Base-by-base conservation (phyloP, 2,329 filamentous ascomycete species). In the Penicillium sp. region DNA sequence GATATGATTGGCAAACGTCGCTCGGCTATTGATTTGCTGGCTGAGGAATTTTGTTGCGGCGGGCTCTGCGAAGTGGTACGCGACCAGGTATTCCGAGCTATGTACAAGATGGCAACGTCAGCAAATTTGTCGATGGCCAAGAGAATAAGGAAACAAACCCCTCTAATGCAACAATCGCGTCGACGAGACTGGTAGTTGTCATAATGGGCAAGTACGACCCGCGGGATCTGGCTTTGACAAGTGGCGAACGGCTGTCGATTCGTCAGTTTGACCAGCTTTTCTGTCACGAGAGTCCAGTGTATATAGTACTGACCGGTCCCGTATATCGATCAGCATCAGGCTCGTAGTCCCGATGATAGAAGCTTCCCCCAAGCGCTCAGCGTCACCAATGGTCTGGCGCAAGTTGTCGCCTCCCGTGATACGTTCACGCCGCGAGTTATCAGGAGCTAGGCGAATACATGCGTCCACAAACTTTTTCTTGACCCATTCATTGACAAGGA, bases 1-100 rank as follows among this genome's bases (percentile, higher is more conserved):
- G 23, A 58, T 58, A 19, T 44, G 47, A 29, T 51, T 58, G 31
- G 30, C 46, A 19, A 58, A 44, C 4, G 56, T 49, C 46, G 9
- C 23, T 31, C 29, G 29, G 47, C 56, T 58, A 19, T 51, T 44
- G 26, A 58, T 58, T 26, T 58, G 56, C 45, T 58, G 56, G 56
- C 56, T 58, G 26, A 49, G 47, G 47, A 44, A 58, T 23, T 58
- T 58, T 30, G 29, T 46, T 13, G 31, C 56, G 30, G 46, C 56
- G 7, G 56, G 56, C 5, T 41, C 29, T 8, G 45, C 46, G 30
- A 58, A 58, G 26, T 50, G 45, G 11, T 51, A 58, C 23, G 56
- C 56, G 6, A 58, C 56, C 3, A 58, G 47, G n/a, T 38, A 51
- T 41, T 58, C 31, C 7, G 53, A 46, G 4, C 53, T 56, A n/a